Percentiles rank a stretch among this genome's conserved stretches.
Conservation (phyloP, 208 protist genomes). For the Crithidia fasciculata region DNA sequence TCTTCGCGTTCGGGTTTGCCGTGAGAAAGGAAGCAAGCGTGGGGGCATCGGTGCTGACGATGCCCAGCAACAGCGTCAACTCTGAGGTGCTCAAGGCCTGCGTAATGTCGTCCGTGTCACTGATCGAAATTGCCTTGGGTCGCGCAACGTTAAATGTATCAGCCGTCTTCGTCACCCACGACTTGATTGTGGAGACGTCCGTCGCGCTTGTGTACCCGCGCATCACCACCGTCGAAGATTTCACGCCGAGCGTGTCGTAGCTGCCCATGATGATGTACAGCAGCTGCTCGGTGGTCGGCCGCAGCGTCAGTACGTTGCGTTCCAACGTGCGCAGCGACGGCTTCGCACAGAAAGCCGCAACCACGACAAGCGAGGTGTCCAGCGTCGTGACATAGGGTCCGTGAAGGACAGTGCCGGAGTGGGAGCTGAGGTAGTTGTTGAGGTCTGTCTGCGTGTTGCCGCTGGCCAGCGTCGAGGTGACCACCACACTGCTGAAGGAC, state of each 20-base stretch:
- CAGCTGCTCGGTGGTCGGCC: constrained; percentile 60
- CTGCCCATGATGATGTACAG: constrained; percentile 38
- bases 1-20: constrained; percentile 11
- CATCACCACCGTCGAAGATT: constrained; percentile 2
- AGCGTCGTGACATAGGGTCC: not conserved
- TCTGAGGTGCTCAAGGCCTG: not conserved
- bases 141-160: constrained; percentile 11
- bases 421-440: not conserved
- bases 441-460: not conserved
- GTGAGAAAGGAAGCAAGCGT: constrained; percentile 27
- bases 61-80: constrained; percentile 15
- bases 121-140: not conserved
- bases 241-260: not conserved
- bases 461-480: not conserved
- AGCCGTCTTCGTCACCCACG: constrained; percentile 11
- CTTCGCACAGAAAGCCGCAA: constrained; percentile 32
- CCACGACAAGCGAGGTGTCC: constrained; percentile 16
- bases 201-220: constrained; percentile 2
- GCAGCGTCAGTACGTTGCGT: constrained; percentile 25
- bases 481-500: not conserved
- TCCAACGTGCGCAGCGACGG: constrained; percentile 6
- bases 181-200: not conserved
- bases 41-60: constrained; percentile 14
- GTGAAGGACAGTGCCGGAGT: not conserved
- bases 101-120: not conserved